phyloP scores from a whole-genome alignment of 2,329 filamentous ascomycete genomes.

The Colletotrichum cordylinicola region DNA sequence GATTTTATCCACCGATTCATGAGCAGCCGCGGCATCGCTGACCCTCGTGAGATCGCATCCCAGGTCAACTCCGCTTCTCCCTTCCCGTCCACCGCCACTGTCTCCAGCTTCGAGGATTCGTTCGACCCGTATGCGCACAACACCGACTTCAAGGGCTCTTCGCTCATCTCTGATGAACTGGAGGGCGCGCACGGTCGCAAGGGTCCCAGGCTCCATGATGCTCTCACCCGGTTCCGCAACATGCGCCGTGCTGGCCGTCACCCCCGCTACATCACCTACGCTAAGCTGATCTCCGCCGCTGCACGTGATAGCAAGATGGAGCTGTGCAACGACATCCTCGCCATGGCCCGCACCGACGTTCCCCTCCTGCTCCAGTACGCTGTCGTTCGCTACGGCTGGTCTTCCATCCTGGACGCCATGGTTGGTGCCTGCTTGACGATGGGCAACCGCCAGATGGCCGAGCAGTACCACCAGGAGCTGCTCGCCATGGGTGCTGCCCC shows the following conservation, averaged over 20 bases:
- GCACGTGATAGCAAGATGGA: slow-evolving; percentile 84
- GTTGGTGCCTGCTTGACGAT: slow-evolving; percentile 87
- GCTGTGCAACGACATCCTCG: slow-evolving; percentile 83
- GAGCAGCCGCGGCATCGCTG: slow-evolving; percentile 57
- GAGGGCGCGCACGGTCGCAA: slow-evolving; percentile 80
- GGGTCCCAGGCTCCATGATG: slow-evolving; percentile 78
- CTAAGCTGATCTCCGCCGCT: slow-evolving; percentile 90
- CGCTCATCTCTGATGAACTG: slow-evolving; percentile 86
- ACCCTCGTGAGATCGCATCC: slow-evolving; percentile 60
- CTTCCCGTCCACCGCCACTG: slow-evolving; percentile 59
- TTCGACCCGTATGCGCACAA: slow-evolving; percentile 91
- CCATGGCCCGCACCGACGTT: slow-evolving; percentile 88
- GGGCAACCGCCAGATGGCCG: slow-evolving; percentile 80
- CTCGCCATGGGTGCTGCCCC: slow-evolving; percentile 89
- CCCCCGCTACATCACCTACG: slow-evolving; percentile 94
- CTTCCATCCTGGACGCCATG: slow-evolving; percentile 95
- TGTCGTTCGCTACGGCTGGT: slow-evolving; percentile 93
- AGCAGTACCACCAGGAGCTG: slow-evolving; percentile 89
- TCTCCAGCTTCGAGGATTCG: slow-evolving; percentile 75
- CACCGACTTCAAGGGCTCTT: slow-evolving; percentile 93
- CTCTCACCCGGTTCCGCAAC: slow-evolving; percentile 84
- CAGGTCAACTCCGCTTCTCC: slow-evolving; percentile 54
- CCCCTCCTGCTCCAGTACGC: slow-evolving; percentile 85
- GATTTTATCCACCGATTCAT: slow-evolving; percentile 71
- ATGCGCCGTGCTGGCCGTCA: slow-evolving; percentile 92